Base-by-base conservation (phyloP, 164 flowering plant species). In the Vitis cinerea region DNA sequence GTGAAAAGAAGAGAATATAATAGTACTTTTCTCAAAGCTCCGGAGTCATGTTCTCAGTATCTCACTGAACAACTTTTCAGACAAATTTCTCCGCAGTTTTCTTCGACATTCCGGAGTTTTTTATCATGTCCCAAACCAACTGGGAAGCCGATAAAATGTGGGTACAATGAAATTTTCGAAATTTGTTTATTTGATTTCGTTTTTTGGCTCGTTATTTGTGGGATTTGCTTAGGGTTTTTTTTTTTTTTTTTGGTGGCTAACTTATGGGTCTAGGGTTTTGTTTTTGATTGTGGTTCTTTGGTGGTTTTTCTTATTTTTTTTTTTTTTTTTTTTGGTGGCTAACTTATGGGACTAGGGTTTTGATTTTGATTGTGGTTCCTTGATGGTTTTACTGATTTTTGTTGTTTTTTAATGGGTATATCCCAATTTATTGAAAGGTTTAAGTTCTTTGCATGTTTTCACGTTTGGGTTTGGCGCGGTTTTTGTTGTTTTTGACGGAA, bases 101-200 rank as follows among this genome's bases (percentile, higher is more conserved):
- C 44, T 37, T 37, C 44, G 44, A 4, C 44, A 37, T 1, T 12
- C 47, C 16, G 23, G 11, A 13, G 29, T n/a, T 16, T 15, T 23
- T 19, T 69, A 63, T 16, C 79, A 80, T 80, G 83, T 72, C 83
- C 29, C 81, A 72, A 57, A 70, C 79, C 61, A 77, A 73, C 71
- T 81, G 81, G 81, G 83, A 81, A 67, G 83, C 83, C 11, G 83
- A 81, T 75, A 81, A 73, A 78, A 81, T 81, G 83, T 81, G 50
- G 67, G 81, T 23, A 3, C 19, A 37, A 48, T 37, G 13, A 9
- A 2, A 2, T 14, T 16, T 50, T 50, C 12, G 27, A 23, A 23
- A 9, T 49, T 49, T 17, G 10, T 23, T 57, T 9, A 19, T 57
- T 57, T 14, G 2, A 10, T 7, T 49, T 16, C 12, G 8, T 15